A percentile compares a stretch with the other conserved stretches of the same genome.
Conservation (phyloP, 2,329 filamentous ascomycete genomes). For the Diplodia corticola region DNA sequence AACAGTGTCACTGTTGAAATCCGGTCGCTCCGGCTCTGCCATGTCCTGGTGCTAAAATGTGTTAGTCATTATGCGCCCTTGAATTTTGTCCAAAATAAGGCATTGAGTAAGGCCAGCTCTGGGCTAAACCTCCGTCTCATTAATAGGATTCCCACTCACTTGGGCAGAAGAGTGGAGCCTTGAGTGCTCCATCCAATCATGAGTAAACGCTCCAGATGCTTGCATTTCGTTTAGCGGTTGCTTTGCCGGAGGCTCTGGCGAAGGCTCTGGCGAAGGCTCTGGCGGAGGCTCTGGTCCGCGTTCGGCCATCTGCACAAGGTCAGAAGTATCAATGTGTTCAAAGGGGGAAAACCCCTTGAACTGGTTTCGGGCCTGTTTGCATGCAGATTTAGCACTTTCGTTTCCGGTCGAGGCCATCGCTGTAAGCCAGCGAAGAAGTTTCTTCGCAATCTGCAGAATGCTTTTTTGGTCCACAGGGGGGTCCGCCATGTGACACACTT, state of each 20-base stretch:
- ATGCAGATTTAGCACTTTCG: neutral
- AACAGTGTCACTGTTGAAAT: neutral
- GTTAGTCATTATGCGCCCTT: neutral
- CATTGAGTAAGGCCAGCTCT: neutral
- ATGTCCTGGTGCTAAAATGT: neutral
- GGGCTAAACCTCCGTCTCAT: neutral
- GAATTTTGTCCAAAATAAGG: neutral
- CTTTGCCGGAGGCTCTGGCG: neutral
- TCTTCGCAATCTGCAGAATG: conserved; percentile 33
- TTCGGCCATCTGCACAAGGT: conserved; percentile 13
- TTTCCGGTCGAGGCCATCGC: conserved; percentile 31
- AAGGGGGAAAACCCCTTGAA: conserved; percentile 7
- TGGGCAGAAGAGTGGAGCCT: neutral
- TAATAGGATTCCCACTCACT: neutral
- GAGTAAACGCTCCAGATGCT: neutral
- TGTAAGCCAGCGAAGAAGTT: conserved; percentile 37
- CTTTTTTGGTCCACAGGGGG: conserved; percentile 26
- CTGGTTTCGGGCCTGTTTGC: conserved; percentile 5
- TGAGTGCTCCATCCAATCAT: neutral
- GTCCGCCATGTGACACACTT: conserved; percentile 29
- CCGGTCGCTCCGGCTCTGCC: no score
- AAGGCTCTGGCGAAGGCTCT: no score
- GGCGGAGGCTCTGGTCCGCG: neutral
- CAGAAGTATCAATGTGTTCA: conserved; percentile 1
- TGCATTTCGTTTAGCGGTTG: neutral